Base-by-base conservation (phyloP, 2,329 filamentous ascomycete species). In the Colletotrichum sojae region DNA sequence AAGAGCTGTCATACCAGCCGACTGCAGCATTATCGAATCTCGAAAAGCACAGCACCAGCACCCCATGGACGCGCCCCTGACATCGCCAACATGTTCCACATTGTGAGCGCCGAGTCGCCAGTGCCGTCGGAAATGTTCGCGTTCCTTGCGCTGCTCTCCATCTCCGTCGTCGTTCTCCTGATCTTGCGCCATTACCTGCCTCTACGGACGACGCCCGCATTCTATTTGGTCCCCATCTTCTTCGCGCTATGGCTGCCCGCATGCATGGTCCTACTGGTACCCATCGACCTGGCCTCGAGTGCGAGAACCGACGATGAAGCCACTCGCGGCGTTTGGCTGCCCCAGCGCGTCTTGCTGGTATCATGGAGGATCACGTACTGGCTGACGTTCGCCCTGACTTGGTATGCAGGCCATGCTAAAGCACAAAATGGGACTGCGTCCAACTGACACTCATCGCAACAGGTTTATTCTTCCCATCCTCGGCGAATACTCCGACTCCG, bases 321-420 rank as follows among this genome's bases (percentile, higher is more conserved):
- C 16, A 87, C 89, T 16, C 89, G 91, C 73, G 96, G 95, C 40
- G 93, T 99, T 76, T 98, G 95, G 94, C 87, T 99, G 40, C 92
- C 93, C 5, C 86, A 92, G 73, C 84, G 90, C 57, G 88, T 95
- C 31, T 85, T 98, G 56, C 85, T 97, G 76, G 94, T 98, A 25
- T 92, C 92, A 67, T 99, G 96, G 96, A 89, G 95, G 77, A 95
- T 99, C 72, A 92, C 92, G 20, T 99, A 99, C 82, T 99, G 96
- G 96, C 85, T 99, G 63, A 98, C 95, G 0, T 99, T 99, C 82
- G 90, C 91, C 58, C 83, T 99, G 76, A 98, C 95, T 64, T 99
- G 96, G 96, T 95, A 84, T 58, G 86, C 74, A 22, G 15, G 9
- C 46, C 2, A 16, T 4, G 31, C 31, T 12, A 10, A 36, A 18